A percentile compares a stretch with the other conserved stretches of the same genome.
phyloP scores from a whole-genome alignment of 2,329 filamentous ascomycete species.

The Aspergillus sp. region DNA sequence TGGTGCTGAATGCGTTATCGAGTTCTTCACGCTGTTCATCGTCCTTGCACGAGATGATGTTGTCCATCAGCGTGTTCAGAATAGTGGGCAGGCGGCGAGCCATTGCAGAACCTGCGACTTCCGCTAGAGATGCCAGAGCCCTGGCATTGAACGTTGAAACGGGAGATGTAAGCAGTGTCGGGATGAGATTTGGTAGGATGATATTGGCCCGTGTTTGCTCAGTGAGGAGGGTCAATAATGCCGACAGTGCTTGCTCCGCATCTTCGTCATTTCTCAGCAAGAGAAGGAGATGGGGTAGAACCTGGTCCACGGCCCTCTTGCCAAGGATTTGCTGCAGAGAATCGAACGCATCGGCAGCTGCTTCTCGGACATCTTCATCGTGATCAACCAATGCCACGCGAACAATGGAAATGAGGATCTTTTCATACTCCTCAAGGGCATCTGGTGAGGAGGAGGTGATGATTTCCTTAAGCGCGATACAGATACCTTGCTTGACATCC shows the following conservation, averaged over 20 bases:
- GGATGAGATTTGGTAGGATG: conserved; percentile 93
- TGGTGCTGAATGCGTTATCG: conserved; percentile 78
- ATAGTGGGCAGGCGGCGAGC: conserved; percentile 85
- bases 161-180: conserved; percentile 83
- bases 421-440: conserved; percentile 89
- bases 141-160: conserved; percentile 94
- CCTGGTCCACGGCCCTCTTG: conserved; percentile 92
- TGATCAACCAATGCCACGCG: conserved; percentile 88
- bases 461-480: conserved; percentile 90
- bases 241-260: conserved; percentile 88
- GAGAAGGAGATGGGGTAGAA: conserved; percentile 86
- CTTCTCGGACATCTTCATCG: conserved; percentile 86
- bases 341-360: conserved; percentile 95
- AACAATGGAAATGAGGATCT: conserved; percentile 90
- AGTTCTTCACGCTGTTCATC: conserved; percentile 73
- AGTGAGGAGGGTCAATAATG: conserved; percentile 88
- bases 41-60: conserved; percentile 72
- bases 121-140: conserved; percentile 86
- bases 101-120: conserved; percentile 88
- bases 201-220: conserved; percentile 93
- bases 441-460: conserved; percentile 87
- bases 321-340: conserved; percentile 89
- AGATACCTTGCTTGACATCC: conserved; percentile 95
- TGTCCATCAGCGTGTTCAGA: conserved; percentile 91
- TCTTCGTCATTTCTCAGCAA: conserved; percentile 83